Conservation (phyloP, 495 filamentous ascomycete species). For the Baudoinia panamericana region DNA sequence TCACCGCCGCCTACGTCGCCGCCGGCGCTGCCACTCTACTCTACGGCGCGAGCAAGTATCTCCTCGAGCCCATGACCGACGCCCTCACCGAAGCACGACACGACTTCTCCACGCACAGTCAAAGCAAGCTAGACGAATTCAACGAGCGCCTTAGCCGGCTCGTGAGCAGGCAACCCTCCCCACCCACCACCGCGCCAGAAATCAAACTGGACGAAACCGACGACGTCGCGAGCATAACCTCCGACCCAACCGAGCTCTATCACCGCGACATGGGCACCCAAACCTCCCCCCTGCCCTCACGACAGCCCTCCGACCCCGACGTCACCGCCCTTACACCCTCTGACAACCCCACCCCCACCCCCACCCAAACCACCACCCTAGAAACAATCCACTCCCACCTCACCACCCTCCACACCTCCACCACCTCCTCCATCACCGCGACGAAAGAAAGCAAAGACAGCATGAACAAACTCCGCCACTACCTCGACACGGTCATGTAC, state of each 20-base stretch:
- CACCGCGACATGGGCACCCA: conserved; percentile 83
- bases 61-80: conserved; percentile 72
- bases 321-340: conserved; percentile 20
- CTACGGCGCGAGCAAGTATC: conserved; percentile 70
- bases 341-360: conserved; percentile 9
- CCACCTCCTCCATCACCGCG: background rate
- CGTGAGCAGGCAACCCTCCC: conserved; percentile 50
- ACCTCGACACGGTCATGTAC: conserved; percentile 42
- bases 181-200: conserved; percentile 15
- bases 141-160: conserved; percentile 59
- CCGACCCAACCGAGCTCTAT: conserved; percentile 74
- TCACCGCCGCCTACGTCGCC: conserved; percentile 67
- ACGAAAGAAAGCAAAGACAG: conserved; percentile 24
- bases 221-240: conserved; percentile 36
- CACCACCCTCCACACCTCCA: conserved; percentile 35
- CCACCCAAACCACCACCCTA: conserved; percentile 30
- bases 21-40: conserved; percentile 54
- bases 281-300: conserved; percentile 44
- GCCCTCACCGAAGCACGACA: conserved; percentile 65
- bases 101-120: conserved; percentile 56
- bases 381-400: conserved; percentile 41
- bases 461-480: conserved; percentile 36
- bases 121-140: conserved; percentile 50
- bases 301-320: conserved; percentile 19
- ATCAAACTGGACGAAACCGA: conserved; percentile 25